Percentiles rank a stretch among this genome's conserved stretches.
Evolutionary conservation across 1,139 yeast genomes (phyloP).

Genomic region (Candida labiduridarum): DNA sequence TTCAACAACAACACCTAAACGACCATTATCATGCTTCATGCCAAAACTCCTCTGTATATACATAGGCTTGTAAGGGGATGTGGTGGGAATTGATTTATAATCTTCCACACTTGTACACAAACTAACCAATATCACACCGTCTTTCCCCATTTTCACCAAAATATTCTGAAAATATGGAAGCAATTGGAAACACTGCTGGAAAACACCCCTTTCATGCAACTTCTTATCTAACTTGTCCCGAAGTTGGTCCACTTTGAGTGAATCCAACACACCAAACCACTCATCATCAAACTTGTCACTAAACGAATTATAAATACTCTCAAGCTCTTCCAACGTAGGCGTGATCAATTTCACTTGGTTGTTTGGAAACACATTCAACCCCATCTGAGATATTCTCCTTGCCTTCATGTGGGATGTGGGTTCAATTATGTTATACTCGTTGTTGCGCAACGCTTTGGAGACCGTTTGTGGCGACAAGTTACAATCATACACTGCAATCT

Average conservation of each 20-base stretch:
- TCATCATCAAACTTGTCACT: constrained; percentile 46
- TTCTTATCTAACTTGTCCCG: constrained; percentile 38
- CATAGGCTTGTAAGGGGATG: constrained; percentile 33
- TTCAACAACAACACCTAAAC: constrained; percentile 59
- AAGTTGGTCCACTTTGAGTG: constrained; percentile 53
- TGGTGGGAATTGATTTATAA: constrained; percentile 39
- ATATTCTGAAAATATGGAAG: constrained; percentile 75
- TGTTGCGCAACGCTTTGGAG: constrained; percentile 16
- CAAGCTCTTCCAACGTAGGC: constrained; percentile 70
- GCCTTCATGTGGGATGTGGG: constrained; percentile 78
- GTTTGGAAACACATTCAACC: constrained; percentile 33
- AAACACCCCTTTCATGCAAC: constrained; percentile 48
- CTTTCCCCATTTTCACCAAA: constrained; percentile 64
- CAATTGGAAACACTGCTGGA: constrained; percentile 71
- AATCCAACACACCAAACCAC: constrained; percentile 79
- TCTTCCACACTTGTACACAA: constrained; percentile 30
- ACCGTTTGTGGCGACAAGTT: constrained; percentile 57
- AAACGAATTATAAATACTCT: constrained; percentile 55
- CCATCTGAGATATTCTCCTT: constrained; percentile 30
- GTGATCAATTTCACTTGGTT: constrained; percentile 50
- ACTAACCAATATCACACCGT: constrained; percentile 59
- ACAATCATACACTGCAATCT: constrained; percentile 63
- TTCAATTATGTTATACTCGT: constrained; percentile 49
- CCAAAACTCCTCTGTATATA: constrained; percentile 24
- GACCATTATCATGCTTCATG: constrained; percentile 6